Evolutionary conservation across 371 early-diverging fungal species (phyloP), one percentile per base, ranked within the genome.

Genomic region (Circinella umbellata): DNA sequence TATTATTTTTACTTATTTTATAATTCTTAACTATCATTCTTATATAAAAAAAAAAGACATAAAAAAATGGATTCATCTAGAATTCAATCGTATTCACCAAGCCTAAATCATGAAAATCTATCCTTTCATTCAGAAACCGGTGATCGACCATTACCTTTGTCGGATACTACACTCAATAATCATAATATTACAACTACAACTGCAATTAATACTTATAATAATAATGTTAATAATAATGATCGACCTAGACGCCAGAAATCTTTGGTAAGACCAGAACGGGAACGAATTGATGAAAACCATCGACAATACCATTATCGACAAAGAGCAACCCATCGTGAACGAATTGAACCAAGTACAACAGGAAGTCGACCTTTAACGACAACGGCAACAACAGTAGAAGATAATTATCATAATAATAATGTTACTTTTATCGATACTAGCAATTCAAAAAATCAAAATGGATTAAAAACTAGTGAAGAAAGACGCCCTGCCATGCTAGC

Each of bases 241-340:
- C 57, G 51, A n/a, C 76, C 75, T 9, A 73, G 76, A 63, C 82
- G 89, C 53, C 84, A 84, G 74, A 89, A 87, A 73, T 91, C 91
- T 15, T 85, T 91, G 14, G 88, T 90, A 55, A 82, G 92, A 55
- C 91, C 92, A 35, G 92, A 90, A 72, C 83, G 91, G 64, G 90
- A 88, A 59, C 80, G 89, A 48, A 81, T 85, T 37, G 85, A 86
- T 70, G 80, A 78, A 65, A 82, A 80, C 39, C 82, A 81, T 48
- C 81, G 86, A 37, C 80, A 85, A 63, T 88, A 86, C 60, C 79
- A 84, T 55, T 88, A 86, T 76, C 79, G 86, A 38, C 86, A 76
- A 73, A 76, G 35, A 76, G 72, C 72, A 75, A 61, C 73, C 13
- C 48, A 70, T 60, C 63, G 61, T 65, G 60, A 65, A 13, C 53